Evolutionary conservation across 2,329 filamentous ascomycete species (phyloP).

Genomic region (Alternaria sp.): DNA sequence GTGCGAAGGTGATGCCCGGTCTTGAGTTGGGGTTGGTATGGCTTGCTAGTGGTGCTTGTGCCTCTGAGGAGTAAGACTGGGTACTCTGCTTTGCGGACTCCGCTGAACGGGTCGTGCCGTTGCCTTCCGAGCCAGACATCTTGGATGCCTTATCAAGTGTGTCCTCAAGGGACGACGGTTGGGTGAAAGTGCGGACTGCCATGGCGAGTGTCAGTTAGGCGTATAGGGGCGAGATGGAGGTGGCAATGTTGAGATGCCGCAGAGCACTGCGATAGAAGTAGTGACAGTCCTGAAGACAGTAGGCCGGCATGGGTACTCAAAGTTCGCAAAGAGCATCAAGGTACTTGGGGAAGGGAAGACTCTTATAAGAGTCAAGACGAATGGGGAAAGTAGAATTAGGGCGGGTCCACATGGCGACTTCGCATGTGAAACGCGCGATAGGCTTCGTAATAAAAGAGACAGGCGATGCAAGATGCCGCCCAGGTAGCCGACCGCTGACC

Average conservation of each 20-base stretch:
- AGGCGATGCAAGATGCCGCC: constrained; percentile 30
- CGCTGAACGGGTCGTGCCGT: constrained; percentile 51
- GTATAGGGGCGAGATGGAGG: constrained; percentile 77
- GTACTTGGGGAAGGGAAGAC: constrained; percentile 18
- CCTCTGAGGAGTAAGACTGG: constrained; percentile 56
- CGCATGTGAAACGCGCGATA: constrained; percentile 46
- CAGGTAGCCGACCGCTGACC: constrained; percentile 38
- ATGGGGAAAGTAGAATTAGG: constrained; percentile 37
- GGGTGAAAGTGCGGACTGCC: constrained; percentile 73
- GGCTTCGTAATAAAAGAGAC: constrained; percentile 35
- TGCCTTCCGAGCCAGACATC: constrained; percentile 48
- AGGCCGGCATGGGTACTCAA: constrained; percentile 70
- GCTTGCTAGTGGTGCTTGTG: constrained; percentile 54
- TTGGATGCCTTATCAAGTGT: constrained; percentile 60
- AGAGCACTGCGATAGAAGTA: constrained; percentile 92
- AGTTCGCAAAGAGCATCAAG: constrained; percentile 19
- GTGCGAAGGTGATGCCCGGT: constrained; percentile 84
- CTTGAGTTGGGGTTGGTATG: constrained; percentile 62
- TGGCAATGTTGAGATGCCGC: constrained; percentile 83
- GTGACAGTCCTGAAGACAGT: constrained; percentile 85
- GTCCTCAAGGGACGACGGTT: constrained; percentile 75
- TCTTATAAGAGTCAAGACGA: constrained; percentile 46
- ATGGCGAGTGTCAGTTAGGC: constrained; percentile 64
- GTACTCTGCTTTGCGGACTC: constrained; percentile 62
- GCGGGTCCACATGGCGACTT: constrained; percentile 24